Base-by-base conservation (phyloP, 139 green algal species). In the Volvox reticuliferus region DNA sequence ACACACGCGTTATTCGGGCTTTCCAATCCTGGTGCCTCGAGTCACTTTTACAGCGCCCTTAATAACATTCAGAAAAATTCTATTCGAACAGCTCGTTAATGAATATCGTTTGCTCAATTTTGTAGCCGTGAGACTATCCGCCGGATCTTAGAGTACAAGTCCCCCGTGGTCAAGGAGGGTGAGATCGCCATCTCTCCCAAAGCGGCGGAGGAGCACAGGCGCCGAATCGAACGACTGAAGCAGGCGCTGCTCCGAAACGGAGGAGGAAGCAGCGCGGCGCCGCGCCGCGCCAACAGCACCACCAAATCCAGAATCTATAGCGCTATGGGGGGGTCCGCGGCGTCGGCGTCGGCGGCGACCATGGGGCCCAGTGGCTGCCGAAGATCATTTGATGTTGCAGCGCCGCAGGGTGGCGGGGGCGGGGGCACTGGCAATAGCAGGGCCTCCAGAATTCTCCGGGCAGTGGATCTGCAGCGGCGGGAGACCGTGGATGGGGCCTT, bases 91-190 rank as follows among this genome's bases (percentile, higher is more conserved):
- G n/a, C n/a, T n/a, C n/a, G 26, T 36, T 36, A 79, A 22, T 33
- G 5, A 37, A 44, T 75, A 26, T 75, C 9, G 6, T 28, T 32
- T 55, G 9, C 44, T 14, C 9, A 55, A 14, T 55, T 55, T 55
- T 21, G 1, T 65, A 89, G 67, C 68, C 33, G 35, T 3, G 83
- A 89, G 26, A 22, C 79, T 28, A 26, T 89, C 22, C 35, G 16
- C 12, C 83, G 83, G 35, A 89, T 89, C 83, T 37, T 81, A 37
- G 26, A 17, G 65, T 44, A 50, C 83, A 89, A 89, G 35, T 35
- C 83, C 6, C 22, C 35, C 22, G n/a, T 65, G 17, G 18, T 14
- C 83, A 79, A 79, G 65, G 37, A 85, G 14, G 79, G 28, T 17
- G 37, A 32, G 1, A 2, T 24, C 2, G 55, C 28, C 30, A 19